phyloP scores from a whole-genome alignment of 257 asterid species.

The Cinchona pubescens region DNA sequence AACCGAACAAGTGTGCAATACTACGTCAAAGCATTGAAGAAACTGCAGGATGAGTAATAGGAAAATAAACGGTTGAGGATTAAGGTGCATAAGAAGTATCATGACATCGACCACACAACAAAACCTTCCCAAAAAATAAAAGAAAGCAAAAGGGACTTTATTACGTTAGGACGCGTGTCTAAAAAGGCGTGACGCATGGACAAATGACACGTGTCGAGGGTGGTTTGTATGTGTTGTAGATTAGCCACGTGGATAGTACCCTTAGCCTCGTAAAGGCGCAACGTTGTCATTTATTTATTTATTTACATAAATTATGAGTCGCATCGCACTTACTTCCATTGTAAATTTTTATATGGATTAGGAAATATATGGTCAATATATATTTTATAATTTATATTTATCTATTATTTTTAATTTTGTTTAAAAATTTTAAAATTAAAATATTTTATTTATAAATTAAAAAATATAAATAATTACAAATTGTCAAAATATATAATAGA shows the following conservation, averaged over 20 bases:
- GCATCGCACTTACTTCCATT: background rate
- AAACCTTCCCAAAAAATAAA: background rate
- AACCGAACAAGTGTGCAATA: too few relatives aligned
- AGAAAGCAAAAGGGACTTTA: background rate
- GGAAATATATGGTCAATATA: too few relatives aligned
- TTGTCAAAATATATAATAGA: too few relatives aligned
- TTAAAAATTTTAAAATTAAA: too few relatives aligned
- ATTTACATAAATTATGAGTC: background rate
- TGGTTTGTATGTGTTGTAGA: background rate
- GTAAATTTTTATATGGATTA: too few relatives aligned
- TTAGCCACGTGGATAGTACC: conserved; percentile 26
- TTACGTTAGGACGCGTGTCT: conserved; percentile 23
- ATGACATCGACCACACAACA: conserved; percentile 2
- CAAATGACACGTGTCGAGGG: conserved; percentile 17
- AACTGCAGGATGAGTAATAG: background rate
- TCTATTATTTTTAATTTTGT: too few relatives aligned
- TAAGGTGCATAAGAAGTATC: background rate
- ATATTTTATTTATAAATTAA: too few relatives aligned
- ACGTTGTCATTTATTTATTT: conserved; percentile 10
- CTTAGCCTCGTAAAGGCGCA: conserved; percentile 34
- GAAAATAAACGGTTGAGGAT: background rate
- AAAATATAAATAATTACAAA: too few relatives aligned
- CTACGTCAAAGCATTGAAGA: too few relatives aligned
- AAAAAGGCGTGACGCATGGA: background rate
- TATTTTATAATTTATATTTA: too few relatives aligned